Conservation (phyloP, 495 filamentous ascomycete species). For the Bacidia rubella region DNA sequence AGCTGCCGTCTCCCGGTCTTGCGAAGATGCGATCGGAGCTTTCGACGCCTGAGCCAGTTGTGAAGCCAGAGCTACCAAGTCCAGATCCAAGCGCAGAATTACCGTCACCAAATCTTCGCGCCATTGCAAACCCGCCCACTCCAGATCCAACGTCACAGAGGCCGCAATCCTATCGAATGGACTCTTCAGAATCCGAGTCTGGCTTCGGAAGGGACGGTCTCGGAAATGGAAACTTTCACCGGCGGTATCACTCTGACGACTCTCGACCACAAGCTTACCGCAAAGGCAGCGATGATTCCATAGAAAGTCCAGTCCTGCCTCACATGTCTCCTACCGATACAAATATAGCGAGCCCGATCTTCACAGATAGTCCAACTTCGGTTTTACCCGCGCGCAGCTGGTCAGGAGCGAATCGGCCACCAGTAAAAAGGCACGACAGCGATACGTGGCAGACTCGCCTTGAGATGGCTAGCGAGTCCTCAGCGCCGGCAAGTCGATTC, state of each 20-base stretch:
- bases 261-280: slow-evolving; percentile 3
- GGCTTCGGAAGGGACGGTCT: slow-evolving; percentile 10
- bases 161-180: neutral
- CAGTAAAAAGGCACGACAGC: slow-evolving; percentile 4
- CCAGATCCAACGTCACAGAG: neutral
- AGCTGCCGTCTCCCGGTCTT: slow-evolving; percentile 6
- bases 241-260: slow-evolving; percentile 8
- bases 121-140: neutral
- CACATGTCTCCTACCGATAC: slow-evolving; percentile 4
- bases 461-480: neutral
- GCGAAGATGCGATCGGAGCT: slow-evolving; percentile 10
- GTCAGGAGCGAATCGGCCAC: neutral
- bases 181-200: slow-evolving; percentile 12
- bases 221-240: neutral
- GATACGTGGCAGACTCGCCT: slow-evolving; percentile 10
- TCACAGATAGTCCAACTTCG: slow-evolving; percentile 1
- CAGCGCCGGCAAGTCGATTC: neutral
- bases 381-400: neutral
- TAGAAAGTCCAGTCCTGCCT: slow-evolving; percentile 3
- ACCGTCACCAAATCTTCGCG: slow-evolving; percentile 8
- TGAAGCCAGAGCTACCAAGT: slow-evolving; percentile 7
- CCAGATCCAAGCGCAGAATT: slow-evolving; percentile 16
- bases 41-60: slow-evolving; percentile 11
- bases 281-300: slow-evolving; percentile 1
- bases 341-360: slow-evolving; percentile 1